phyloP scores from a whole-genome alignment of 768 basidiomycete species.

The Mycena vulgaris region DNA sequence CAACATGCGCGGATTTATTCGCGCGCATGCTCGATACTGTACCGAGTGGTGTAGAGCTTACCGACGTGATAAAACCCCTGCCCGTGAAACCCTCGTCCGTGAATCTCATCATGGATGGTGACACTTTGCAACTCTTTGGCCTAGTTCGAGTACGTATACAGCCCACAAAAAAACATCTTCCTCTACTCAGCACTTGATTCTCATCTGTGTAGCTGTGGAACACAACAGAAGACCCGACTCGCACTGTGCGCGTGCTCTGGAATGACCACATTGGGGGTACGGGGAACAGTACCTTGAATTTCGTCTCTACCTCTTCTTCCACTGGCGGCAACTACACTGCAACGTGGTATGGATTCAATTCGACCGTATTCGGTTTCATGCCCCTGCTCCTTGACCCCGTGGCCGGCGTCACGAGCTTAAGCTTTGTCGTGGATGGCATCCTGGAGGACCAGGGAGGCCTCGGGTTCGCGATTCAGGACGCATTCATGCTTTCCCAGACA shows the following conservation, averaged over 20 bases:
- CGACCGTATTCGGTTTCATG: neutral
- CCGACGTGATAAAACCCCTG: conserved; percentile 20
- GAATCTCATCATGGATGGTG: too few relatives aligned
- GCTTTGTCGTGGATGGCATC: conserved; percentile 15
- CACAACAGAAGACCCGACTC: conserved; percentile 1
- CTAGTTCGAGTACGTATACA: conserved; percentile 13
- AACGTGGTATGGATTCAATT: conserved; percentile 5
- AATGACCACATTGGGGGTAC: conserved; percentile 13
- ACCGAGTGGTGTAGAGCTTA: conserved; percentile 17
- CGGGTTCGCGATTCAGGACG: conserved; percentile 19
- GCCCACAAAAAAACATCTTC: neutral
- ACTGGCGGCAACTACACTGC: conserved; percentile 23
- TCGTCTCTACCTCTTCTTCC: conserved; percentile 14
- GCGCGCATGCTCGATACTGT: conserved; percentile 27
- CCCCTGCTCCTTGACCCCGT: conserved; percentile 8
- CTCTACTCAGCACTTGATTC: neutral
- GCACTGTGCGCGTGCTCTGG: conserved; percentile 10
- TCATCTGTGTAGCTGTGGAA: conserved; percentile 17
- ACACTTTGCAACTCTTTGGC: neutral
- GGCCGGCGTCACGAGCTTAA: conserved; percentile 3
- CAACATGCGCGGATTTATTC: conserved; percentile 19
- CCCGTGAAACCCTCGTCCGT: conserved; percentile 3
- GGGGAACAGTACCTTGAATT: neutral
- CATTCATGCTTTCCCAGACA: conserved; percentile 1
- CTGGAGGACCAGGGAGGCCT: conserved; percentile 23